Evolutionary conservation across 2,329 filamentous ascomycete species (phyloP).

Genomic region (Ophiostoma novo-ulmi): DNA sequence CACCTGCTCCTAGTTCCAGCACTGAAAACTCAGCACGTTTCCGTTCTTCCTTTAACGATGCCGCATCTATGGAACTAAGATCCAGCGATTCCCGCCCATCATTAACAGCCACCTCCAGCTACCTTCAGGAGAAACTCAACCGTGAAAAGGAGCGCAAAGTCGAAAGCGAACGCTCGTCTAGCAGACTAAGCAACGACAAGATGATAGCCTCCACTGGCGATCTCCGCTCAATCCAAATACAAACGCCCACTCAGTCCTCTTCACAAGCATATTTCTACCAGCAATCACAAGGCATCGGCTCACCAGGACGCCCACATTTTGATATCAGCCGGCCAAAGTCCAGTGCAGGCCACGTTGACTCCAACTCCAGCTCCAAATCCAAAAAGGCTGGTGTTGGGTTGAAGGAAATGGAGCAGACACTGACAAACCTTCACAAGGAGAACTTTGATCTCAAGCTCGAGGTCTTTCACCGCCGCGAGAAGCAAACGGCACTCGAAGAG

Average conservation of each 20-base stretch:
- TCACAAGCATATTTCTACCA: slow-evolving; percentile 37
- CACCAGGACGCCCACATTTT: slow-evolving; percentile 35
- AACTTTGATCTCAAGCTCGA: slow-evolving; percentile 74
- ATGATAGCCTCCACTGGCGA: slow-evolving; percentile 39
- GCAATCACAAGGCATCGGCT: slow-evolving; percentile 32
- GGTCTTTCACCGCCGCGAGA: slow-evolving; percentile 62
- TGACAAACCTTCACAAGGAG: slow-evolving; percentile 66
- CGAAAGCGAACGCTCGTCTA: slow-evolving; percentile 43
- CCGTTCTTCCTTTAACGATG: slow-evolving; percentile 20
- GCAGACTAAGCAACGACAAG: slow-evolving; percentile 37
- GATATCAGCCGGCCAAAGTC: slow-evolving; percentile 42
- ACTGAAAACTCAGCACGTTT: slow-evolving; percentile 20
- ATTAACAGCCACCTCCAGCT: slow-evolving; percentile 42
- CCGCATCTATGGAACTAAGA: slow-evolving; percentile 39
- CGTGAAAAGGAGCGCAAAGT: slow-evolving; percentile 47
- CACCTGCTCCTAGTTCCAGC: slow-evolving; percentile 21
- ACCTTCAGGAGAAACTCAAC: slow-evolving; percentile 53
- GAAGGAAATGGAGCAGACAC: slow-evolving; percentile 64
- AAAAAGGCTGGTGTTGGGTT: slow-evolving; percentile 55
- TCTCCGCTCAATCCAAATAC: slow-evolving; percentile 29
- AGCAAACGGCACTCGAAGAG: slow-evolving; percentile 51
- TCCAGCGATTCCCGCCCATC: slow-evolving; percentile 38
- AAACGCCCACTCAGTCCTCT: slow-evolving; percentile 1
- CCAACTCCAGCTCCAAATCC: slow-evolving; percentile 31
- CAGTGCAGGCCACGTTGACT: slow-evolving; percentile 38